A percentile compares a stretch with the other conserved stretches of the same genome.
Evolutionary conservation across 164 flowering plant species (phyloP).

Genomic region (Vitis rotundifolia): DNA sequence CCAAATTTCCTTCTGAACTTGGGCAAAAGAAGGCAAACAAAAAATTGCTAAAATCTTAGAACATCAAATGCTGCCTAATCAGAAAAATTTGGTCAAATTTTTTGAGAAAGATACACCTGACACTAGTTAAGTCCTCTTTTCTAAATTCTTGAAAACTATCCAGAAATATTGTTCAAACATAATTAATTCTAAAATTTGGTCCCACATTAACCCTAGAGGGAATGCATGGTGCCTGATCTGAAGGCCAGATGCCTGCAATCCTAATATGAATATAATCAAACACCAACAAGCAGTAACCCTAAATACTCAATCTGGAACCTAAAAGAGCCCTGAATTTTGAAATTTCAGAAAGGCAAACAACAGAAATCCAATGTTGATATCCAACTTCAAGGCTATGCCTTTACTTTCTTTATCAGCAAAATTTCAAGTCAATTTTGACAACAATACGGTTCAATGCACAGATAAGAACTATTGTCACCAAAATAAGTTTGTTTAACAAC

Average conservation of each 20-base stretch:
- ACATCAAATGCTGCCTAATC: too few species aligned
- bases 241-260: not conserved
- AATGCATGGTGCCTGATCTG: not conserved
- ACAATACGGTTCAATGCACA: not conserved
- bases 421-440: not conserved
- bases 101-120: not conserved
- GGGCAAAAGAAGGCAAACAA: too few species aligned
- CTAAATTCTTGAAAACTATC: not conserved
- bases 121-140: not conserved
- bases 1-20: not conserved
- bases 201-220: not conserved
- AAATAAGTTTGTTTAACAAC: not conserved
- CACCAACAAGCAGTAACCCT: too few species aligned
- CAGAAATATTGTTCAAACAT: not conserved
- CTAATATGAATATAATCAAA: not conserved
- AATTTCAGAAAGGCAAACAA: too few species aligned
- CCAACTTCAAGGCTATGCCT: too few species aligned
- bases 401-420: not conserved
- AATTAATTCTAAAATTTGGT: too few species aligned
- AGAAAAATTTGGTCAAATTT: too few species aligned
- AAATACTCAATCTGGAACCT: too few species aligned
- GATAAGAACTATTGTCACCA: not conserved
- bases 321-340: too few species aligned
- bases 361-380: too few species aligned
- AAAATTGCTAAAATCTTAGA: too few species aligned